Percentiles rank a stretch among this genome's conserved stretches.
Evolutionary conservation across 2,329 filamentous ascomycete species (phyloP).

Genomic region (Alternaria novae-zelandiae): DNA sequence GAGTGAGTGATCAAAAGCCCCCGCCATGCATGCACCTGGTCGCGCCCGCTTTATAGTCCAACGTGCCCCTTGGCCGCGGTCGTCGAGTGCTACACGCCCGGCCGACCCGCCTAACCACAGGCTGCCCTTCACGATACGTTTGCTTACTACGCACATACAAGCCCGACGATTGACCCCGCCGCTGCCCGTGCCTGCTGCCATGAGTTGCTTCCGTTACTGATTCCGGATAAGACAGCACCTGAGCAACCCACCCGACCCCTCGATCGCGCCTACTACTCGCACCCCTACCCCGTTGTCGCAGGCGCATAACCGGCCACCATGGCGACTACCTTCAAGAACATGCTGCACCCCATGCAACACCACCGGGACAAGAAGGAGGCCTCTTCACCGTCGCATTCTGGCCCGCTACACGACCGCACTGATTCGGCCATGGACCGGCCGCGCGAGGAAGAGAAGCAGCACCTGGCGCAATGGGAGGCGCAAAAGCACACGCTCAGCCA

Average conservation of each 20-base stretch:
- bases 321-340: conserved; percentile 47
- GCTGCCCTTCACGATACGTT: conserved; percentile 13
- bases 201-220: conserved; percentile 12
- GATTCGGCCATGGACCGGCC: conserved; percentile 46
- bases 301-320: conserved; percentile 32
- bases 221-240: conserved; percentile 5
- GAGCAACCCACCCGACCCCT: conserved; percentile 3
- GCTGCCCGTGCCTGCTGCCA: conserved; percentile 19
- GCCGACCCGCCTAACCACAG: conserved; percentile 25
- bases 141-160: neutral
- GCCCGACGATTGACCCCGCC: conserved; percentile 17
- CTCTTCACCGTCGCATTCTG: conserved; percentile 22
- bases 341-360: conserved; percentile 45
- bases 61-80: conserved; percentile 26
- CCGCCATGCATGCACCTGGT: conserved; percentile 25
- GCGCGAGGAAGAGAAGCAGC: conserved; percentile 56
- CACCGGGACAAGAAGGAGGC: conserved; percentile 35
- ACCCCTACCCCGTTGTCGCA: conserved; percentile 5
- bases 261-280: conserved; percentile 12
- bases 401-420: conserved; percentile 39
- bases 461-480: conserved; percentile 55
- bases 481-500: conserved; percentile 52
- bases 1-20: conserved; percentile 24
- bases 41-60: conserved; percentile 11
- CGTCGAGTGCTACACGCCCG: conserved; percentile 27